These are phyloP conservation scores for Ustilago nuda DNA, from an alignment of 1,284 basidiomycete genomes.

Conservation along the genomic window DNA sequence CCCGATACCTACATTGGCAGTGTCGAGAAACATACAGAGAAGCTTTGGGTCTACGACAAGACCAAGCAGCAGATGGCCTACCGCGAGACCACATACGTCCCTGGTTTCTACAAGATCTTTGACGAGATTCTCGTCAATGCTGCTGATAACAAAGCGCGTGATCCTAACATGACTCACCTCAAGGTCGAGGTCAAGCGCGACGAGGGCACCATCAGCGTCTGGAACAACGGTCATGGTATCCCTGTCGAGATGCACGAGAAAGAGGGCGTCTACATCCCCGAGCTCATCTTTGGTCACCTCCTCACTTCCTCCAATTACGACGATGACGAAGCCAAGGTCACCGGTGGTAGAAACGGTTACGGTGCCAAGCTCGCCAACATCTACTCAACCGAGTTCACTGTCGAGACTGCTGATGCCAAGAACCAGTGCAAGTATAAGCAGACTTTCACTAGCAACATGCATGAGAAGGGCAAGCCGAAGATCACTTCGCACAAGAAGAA, in stretches of 20 bases:
- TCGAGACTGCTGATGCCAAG: conserved; percentile 95
- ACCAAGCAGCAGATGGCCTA: conserved; percentile 64
- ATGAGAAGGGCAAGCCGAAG: conserved; percentile 81
- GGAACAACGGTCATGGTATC: conserved; percentile 96
- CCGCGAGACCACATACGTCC: conserved; percentile 87
- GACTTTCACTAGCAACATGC: conserved; percentile 94
- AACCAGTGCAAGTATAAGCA: conserved; percentile 92
- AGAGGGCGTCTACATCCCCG: conserved; percentile 95
- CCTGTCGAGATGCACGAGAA: conserved; percentile 92
- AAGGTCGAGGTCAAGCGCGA: conserved; percentile 81
- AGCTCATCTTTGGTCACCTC: conserved; percentile 96
- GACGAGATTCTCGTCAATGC: conserved; percentile 99
- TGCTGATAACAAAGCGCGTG: conserved; percentile 90
- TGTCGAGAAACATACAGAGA: conserved; percentile 66
- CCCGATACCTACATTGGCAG: conserved; percentile 94
- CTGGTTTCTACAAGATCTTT: conserved; percentile 99
- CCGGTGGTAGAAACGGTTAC: conserved; percentile 97
- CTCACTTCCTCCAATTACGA: conserved; percentile 98
- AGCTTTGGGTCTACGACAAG: conserved; percentile 68
- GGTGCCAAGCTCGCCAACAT: conserved; percentile 97
- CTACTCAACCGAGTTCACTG: conserved; percentile 95
- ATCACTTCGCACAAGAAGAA: conserved; percentile 83
- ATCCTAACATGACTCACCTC: conserved; percentile 65
- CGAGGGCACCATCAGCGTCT: conserved; percentile 86
- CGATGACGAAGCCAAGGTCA: conserved; percentile 98